phyloP scores from a whole-genome alignment of 768 basidiomycete genomes.

The Chlorophyllum brunneum region DNA sequence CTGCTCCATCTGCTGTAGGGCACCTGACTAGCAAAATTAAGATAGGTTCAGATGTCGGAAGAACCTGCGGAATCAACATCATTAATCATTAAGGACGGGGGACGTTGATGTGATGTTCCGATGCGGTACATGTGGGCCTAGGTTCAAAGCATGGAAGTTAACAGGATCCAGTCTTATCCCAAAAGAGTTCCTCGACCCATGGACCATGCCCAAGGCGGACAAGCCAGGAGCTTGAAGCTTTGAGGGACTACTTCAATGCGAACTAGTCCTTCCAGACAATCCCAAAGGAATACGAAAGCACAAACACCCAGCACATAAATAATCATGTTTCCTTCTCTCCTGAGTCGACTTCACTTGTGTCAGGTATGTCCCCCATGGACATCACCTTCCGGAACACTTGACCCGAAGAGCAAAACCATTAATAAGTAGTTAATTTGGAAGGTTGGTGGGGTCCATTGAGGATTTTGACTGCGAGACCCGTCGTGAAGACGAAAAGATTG shows the following conservation, averaged over 20 bases:
- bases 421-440: constrained; percentile 88
- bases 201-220: constrained; percentile 80
- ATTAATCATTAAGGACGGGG: no score
- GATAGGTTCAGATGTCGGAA: no score
- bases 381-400: constrained; percentile 86
- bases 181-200: constrained; percentile 75
- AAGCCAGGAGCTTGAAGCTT: constrained; percentile 71
- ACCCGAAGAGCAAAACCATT: constrained; percentile 86
- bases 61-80: no score
- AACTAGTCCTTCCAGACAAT: constrained; percentile 73
- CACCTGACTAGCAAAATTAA: no score
- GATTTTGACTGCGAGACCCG: constrained; percentile 77
- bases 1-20: no score
- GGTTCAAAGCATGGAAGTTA: no score
- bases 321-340: constrained; percentile 73
- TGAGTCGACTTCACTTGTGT: constrained; percentile 91
- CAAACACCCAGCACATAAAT: constrained; percentile 63
- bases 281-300: constrained; percentile 52
- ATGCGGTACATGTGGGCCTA: no score
- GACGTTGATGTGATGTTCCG: no score
- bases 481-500: constrained; percentile 67
- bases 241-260: constrained; percentile 85
- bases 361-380: constrained; percentile 88
- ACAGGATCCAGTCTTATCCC: constrained; percentile 73
- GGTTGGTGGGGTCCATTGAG: constrained; percentile 66